Percentiles rank a stretch among this genome's conserved stretches.
Evolutionary conservation across 371 early-diverging fungal genomes (phyloP).

Genomic region (Mucor ambiguus): DNA sequence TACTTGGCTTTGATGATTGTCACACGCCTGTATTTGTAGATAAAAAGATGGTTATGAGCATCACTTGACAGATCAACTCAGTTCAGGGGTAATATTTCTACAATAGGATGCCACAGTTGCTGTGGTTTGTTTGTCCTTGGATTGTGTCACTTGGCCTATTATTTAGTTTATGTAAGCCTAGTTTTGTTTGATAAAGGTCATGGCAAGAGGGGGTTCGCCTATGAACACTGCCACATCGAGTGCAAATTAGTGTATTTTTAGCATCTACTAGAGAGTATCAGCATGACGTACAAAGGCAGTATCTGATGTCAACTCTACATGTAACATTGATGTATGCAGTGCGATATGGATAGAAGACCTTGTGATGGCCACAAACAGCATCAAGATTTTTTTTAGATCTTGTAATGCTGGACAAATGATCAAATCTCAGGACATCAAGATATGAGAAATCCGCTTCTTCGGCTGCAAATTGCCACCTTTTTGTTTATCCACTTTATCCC

Average conservation of each 20-base stretch:
- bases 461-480: background rate
- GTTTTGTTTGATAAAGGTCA: background rate
- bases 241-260: background rate
- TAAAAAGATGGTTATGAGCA: background rate
- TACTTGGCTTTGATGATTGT: background rate
- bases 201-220: too few relatives aligned
- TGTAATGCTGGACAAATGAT: background rate
- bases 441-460: background rate
- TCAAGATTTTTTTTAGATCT: constrained; percentile 3
- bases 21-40: background rate
- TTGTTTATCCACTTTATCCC: constrained; percentile 1
- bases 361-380: background rate
- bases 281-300: background rate
- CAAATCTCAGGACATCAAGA: background rate
- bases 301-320: background rate
- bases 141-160: background rate
- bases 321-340: background rate
- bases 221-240: background rate
- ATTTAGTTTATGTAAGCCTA: background rate
- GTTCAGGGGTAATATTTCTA: background rate
- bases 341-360: background rate
- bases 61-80: constrained; percentile 1
- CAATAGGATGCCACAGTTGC: background rate
- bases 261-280: background rate
- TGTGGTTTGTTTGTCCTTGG: background rate